phyloP scores from a whole-genome alignment of 1,284 basidiomycete species.

The Rhodotorula sp. region DNA sequence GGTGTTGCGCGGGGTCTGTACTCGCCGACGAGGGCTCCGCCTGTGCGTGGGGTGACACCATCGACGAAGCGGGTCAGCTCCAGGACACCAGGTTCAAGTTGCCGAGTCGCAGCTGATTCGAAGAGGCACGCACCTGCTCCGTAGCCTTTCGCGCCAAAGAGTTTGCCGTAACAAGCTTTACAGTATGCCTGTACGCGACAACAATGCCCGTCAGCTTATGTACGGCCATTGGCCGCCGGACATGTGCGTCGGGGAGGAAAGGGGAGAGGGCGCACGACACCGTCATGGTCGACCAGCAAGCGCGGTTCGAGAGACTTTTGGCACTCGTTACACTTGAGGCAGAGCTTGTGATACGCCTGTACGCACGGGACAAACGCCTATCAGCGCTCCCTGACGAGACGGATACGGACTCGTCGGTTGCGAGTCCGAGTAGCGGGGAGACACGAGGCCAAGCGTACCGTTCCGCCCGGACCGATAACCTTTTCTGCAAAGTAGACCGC shows the following conservation, averaged over 20 bases:
- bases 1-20: not conserved
- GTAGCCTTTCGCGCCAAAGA: constrained; percentile 34
- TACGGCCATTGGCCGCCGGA: too few relatives aligned
- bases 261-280: constrained; percentile 41
- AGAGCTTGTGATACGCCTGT: constrained; percentile 53
- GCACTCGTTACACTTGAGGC: constrained; percentile 51
- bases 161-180: constrained; percentile 24
- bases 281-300: constrained; percentile 50
- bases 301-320: constrained; percentile 51
- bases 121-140: constrained; percentile 20
- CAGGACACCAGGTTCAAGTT: not conserved
- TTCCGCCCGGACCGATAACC: constrained; percentile 50
- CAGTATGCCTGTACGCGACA: constrained; percentile 25
- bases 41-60: not conserved
- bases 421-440: not conserved
- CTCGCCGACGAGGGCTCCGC: constrained; percentile 23
- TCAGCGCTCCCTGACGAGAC: too few relatives aligned
- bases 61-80: not conserved
- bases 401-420: not conserved
- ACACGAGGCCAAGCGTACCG: constrained; percentile 40
- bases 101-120: too few relatives aligned
- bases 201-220: too few relatives aligned
- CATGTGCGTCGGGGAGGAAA: not conserved
- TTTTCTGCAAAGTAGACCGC: constrained; percentile 52
- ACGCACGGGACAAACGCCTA: too few relatives aligned